These are phyloP conservation scores for Simmondsia chinensis DNA, from an alignment of 148 eudicot genomes.

Conservation along the genomic window DNA sequence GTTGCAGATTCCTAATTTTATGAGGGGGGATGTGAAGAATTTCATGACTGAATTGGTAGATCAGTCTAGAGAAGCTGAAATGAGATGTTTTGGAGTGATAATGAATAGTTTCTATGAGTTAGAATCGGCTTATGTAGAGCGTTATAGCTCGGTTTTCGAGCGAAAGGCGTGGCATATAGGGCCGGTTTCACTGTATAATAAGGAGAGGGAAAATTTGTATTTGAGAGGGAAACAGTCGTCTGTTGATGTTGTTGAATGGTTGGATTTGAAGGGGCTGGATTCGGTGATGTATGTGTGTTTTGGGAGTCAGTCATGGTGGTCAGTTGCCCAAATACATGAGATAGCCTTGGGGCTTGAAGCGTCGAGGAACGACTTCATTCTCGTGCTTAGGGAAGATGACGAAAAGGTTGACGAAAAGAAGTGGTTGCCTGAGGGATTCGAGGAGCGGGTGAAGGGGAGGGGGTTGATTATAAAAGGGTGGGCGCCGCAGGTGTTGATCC, in stretches of 20 bases:
- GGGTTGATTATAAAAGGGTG: conserved; percentile 38
- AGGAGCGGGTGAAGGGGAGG: conserved; percentile 21
- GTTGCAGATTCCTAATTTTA: conserved; percentile 5
- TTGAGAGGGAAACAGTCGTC: not conserved
- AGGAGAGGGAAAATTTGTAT: not conserved
- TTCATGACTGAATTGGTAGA: not conserved
- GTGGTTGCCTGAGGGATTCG: conserved; percentile 23
- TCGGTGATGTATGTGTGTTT: conserved; percentile 32
- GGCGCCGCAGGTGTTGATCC: conserved; percentile 44
- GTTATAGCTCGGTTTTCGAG: too few species aligned
- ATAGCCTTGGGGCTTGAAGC: conserved; percentile 36
- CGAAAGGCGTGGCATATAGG: conserved; percentile 4
- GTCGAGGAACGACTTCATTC: conserved; percentile 26
- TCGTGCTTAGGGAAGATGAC: conserved; percentile 20
- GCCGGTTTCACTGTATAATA: conserved; percentile 2
- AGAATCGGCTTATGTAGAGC: conserved; percentile 21
- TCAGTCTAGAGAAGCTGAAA: not conserved
- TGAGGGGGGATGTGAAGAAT: not conserved
- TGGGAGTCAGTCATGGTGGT: conserved; percentile 25
- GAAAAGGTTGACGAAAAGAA: conserved; percentile 25
- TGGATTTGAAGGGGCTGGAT: too few species aligned
- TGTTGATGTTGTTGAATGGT: too few species aligned
- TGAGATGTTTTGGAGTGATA: conserved; percentile 15
- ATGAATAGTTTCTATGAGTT: conserved; percentile 28
- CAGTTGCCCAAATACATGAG: conserved; percentile 19